Evolutionary conservation across 176 grass and related monocot species (phyloP).

Genomic region (Avena sativa): DNA sequence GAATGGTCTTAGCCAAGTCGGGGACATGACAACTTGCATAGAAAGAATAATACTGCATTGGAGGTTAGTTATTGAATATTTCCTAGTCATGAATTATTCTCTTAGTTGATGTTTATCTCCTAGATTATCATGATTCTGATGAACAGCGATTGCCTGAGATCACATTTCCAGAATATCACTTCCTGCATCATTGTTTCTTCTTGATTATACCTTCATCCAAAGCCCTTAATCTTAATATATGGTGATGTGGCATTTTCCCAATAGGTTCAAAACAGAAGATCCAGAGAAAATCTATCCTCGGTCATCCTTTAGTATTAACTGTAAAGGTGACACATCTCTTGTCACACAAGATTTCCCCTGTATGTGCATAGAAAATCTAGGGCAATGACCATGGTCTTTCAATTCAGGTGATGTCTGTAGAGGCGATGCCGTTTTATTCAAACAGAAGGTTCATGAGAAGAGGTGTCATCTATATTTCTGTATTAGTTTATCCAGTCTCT

Average conservation of each 20-base stretch:
- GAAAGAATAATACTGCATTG: constrained; percentile 73
- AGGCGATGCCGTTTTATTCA: constrained; percentile 67
- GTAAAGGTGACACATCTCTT: constrained; percentile 54
- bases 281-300: constrained; percentile 65
- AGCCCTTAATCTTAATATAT: constrained; percentile 21
- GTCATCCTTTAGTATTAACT: constrained; percentile 71
- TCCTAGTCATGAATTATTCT: constrained; percentile 4
- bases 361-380: not conserved
- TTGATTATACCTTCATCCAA: not conserved
- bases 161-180: not conserved
- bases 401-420: constrained; percentile 77
- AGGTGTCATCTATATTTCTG: constrained; percentile 37
- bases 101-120: not conserved
- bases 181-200: not conserved
- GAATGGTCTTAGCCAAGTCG: constrained; percentile 58
- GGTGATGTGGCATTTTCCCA: not conserved
- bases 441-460: constrained; percentile 68
- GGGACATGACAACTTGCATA: constrained; percentile 49
- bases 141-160: not conserved
- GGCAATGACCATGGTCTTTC: constrained; percentile 18
- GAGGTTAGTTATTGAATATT: constrained; percentile 54
- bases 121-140: not conserved
- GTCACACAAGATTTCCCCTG: not conserved
- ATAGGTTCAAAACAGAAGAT: constrained; percentile 65
- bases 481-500: not conserved